Conservation (phyloP, 306 rosid species). For the Fagus sylvatica region DNA sequence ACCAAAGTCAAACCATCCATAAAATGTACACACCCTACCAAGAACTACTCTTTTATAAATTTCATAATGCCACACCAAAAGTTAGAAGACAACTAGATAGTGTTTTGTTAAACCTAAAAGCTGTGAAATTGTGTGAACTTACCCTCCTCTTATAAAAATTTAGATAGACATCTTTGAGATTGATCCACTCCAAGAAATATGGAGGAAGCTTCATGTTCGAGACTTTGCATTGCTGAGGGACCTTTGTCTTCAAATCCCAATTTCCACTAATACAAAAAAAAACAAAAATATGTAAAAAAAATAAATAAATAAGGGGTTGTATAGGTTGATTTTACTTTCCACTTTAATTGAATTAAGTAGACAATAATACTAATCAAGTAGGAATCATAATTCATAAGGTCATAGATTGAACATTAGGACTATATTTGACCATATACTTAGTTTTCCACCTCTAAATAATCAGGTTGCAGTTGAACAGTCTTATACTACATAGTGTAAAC, state of each 20-base stretch:
- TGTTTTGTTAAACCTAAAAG: neutral
- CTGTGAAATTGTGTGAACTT: conserved; percentile 29
- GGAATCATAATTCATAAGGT: neutral
- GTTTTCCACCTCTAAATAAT: neutral
- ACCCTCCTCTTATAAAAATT: conserved; percentile 82
- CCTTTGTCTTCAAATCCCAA: conserved; percentile 97
- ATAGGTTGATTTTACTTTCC: neutral
- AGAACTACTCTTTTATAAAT: neutral
- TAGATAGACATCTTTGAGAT: conserved; percentile 86
- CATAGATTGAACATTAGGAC: neutral
- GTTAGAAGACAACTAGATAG: neutral
- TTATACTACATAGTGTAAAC: neutral
- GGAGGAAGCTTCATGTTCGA: conserved; percentile 72
- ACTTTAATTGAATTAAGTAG: neutral
- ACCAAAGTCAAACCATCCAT: neutral
- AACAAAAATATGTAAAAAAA: conserved; percentile 16
- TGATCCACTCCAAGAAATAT: conserved; percentile 91
- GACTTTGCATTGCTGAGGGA: conserved; percentile 90
- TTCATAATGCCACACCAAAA: conserved; percentile 3
- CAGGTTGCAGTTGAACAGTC: neutral
- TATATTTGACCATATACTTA: neutral
- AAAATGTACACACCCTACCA: neutral
- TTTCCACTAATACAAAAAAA: conserved; percentile 64
- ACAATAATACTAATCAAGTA: neutral
- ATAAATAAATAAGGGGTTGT: neutral